Percentiles rank a stretch among this genome's conserved stretches.
These are phyloP conservation scores for Lasiosphaeris hirsuta DNA, from an alignment of 495 filamentous ascomycete genomes.

Conservation along the genomic window DNA sequence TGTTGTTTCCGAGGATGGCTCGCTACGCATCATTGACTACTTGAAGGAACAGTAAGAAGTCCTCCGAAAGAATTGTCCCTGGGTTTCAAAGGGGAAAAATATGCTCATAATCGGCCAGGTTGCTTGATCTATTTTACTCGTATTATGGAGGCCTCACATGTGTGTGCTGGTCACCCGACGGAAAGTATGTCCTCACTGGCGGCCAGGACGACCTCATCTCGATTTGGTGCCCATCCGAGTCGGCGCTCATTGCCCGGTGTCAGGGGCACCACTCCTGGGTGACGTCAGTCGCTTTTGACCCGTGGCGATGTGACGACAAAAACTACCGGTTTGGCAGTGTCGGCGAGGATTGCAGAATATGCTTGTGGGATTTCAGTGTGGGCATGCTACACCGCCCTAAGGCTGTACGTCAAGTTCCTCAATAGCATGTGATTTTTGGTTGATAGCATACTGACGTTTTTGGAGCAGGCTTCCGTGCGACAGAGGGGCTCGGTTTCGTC, in stretches of 20 bases:
- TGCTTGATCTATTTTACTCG: constrained; percentile 78
- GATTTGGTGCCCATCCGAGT: constrained; percentile 87
- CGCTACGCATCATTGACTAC: constrained; percentile 85
- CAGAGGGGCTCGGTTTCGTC: constrained; percentile 62
- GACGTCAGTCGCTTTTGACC: constrained; percentile 86
- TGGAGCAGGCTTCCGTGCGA: constrained; percentile 44
- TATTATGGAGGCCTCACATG: constrained; percentile 93
- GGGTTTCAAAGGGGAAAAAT: neutral
- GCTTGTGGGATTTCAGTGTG: constrained; percentile 96
- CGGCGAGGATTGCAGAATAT: constrained; percentile 83
- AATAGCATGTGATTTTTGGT: neutral
- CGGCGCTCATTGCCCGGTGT: constrained; percentile 82
- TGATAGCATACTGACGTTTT: constrained; percentile 11
- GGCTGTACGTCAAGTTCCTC: constrained; percentile 48
- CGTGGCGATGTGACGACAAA: constrained; percentile 90
- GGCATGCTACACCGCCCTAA: constrained; percentile 90
- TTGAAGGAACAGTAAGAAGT: constrained; percentile 76
- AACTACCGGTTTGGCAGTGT: constrained; percentile 96
- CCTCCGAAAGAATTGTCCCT: no score
- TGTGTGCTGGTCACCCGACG: constrained; percentile 96
- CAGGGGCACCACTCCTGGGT: constrained; percentile 95
- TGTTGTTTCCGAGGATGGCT: constrained; percentile 87
- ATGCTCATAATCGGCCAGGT: constrained; percentile 41
- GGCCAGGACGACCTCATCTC: constrained; percentile 94
- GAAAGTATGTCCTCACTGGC: constrained; percentile 91